Conservation (phyloP, 345 rosid genomes). For the Cardamine occulta region DNA sequence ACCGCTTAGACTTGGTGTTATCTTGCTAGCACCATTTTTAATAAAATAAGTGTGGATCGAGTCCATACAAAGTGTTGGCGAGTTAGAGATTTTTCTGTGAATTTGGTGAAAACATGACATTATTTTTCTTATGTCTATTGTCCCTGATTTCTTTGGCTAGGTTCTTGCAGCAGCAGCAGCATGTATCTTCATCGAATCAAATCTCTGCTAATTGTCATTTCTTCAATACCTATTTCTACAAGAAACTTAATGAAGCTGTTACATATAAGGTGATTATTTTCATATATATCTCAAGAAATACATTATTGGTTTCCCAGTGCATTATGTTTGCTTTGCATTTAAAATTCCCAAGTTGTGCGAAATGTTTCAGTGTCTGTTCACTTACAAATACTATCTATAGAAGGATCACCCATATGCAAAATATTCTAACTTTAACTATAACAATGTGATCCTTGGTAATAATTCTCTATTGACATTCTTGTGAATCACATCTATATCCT, state of each 20-base stretch:
- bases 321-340: constrained; percentile 26
- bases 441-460: not conserved
- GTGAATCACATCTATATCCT: constrained; percentile 5
- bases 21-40: not conserved
- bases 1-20: too few relatives aligned
- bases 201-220: constrained; percentile 63
- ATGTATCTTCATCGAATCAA: constrained; percentile 52
- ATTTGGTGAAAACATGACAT: constrained; percentile 7
- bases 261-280: constrained; percentile 60
- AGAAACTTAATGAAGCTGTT: constrained; percentile 79
- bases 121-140: not conserved
- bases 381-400: not conserved
- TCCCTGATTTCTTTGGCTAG: constrained; percentile 46
- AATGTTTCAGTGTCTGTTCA: not conserved
- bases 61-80: not conserved
- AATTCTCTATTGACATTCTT: constrained; percentile 8
- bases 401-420: not conserved
- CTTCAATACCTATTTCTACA: constrained; percentile 86
- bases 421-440: not conserved
- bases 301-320: constrained; percentile 7
- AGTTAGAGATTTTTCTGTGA: constrained; percentile 2
- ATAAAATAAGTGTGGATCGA: not conserved
- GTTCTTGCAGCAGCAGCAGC: constrained; percentile 62
- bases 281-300: constrained; percentile 32
- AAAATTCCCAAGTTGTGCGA: not conserved